Percentiles rank a stretch among this genome's conserved stretches.
phyloP scores from a whole-genome alignment of 345 rosid species.

The Melastoma malabathricum region DNA sequence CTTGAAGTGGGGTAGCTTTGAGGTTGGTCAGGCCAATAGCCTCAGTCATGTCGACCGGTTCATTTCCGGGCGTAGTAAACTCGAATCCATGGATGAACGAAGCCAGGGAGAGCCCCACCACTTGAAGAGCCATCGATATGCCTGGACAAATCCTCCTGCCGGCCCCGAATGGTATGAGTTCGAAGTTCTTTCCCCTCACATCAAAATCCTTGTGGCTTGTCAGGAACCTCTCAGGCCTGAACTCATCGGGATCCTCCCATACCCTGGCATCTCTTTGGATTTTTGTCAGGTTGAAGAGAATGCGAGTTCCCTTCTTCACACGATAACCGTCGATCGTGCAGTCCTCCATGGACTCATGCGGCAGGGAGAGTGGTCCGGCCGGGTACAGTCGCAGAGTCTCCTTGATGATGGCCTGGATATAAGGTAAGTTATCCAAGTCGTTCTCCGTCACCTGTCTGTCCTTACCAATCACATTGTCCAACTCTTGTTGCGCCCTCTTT shows the following conservation, averaged over 20 bases:
- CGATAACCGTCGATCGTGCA: conserved; percentile 19
- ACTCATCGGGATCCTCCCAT: conserved; percentile 22
- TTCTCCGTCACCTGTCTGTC: conserved; percentile 15
- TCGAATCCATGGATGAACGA: conserved; percentile 25
- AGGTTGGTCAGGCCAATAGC: conserved; percentile 13
- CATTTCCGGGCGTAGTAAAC: conserved; percentile 3
- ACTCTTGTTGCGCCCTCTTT: conserved; percentile 24
- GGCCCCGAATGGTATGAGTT: conserved; percentile 22
- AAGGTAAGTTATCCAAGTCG: conserved; percentile 17
- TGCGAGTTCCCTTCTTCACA: conserved; percentile 20
- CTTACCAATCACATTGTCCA: conserved; percentile 23
- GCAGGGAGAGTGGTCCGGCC: conserved; percentile 16
- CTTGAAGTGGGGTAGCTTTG: conserved; percentile 20
- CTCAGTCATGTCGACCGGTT: conserved; percentile 17
- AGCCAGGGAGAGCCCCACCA: conserved; percentile 19
- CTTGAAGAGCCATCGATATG: conserved; percentile 16
- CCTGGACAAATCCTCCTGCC: conserved; percentile 35
- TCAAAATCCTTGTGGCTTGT: conserved; percentile 15
- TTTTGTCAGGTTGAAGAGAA: conserved; percentile 14
- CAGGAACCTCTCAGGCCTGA: conserved; percentile 28
- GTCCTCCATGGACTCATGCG: conserved; percentile 27
- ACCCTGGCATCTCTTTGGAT: conserved; percentile 21
- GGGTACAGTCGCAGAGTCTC: conserved; percentile 30
- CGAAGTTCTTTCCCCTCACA: conserved; percentile 21
- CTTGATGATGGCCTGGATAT: conserved; percentile 25